Percentiles rank a stretch among this genome's conserved stretches.
Conservation (phyloP, 352 stramenopile genomes). For the Pythium aquatile region DNA sequence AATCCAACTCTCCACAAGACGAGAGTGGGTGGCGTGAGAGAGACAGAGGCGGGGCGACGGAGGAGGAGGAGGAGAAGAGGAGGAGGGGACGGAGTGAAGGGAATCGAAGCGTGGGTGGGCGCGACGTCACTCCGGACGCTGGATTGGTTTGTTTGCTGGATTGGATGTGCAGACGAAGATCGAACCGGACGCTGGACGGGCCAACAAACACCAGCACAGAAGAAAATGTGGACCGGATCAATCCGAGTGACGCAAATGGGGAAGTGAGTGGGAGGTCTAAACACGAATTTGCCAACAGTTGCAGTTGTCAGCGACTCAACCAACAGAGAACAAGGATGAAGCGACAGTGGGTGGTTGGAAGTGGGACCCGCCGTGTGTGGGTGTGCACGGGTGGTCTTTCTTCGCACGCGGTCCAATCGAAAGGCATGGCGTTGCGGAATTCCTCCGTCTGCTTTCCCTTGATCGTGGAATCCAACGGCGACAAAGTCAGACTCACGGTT, state of each 20-base stretch:
- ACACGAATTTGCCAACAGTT: slow-evolving; percentile 21
- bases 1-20: slow-evolving; percentile 11
- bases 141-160: slow-evolving; percentile 1
- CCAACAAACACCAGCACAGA: slow-evolving; percentile 8
- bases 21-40: background rate
- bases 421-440: slow-evolving; percentile 1
- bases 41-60: background rate
- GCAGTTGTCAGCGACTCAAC: slow-evolving; percentile 18
- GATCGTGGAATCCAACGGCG: background rate
- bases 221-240: background rate
- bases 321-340: background rate
- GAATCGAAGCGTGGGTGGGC: slow-evolving; percentile 19
- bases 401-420: background rate
- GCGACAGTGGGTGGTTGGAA: slow-evolving; percentile 4
- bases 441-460: slow-evolving; percentile 3
- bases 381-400: background rate
- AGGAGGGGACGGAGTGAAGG: slow-evolving; percentile 4
- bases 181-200: slow-evolving; percentile 11
- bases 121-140: background rate
- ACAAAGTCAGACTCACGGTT: background rate
- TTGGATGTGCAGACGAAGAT: slow-evolving; percentile 26
- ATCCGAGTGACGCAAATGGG: background rate
- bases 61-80: slow-evolving; percentile 7
- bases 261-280: slow-evolving; percentile 6
- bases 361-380: background rate